Base-by-base conservation (phyloP, 176 grass and related monocot genomes). In the Olyra latifolia region DNA sequence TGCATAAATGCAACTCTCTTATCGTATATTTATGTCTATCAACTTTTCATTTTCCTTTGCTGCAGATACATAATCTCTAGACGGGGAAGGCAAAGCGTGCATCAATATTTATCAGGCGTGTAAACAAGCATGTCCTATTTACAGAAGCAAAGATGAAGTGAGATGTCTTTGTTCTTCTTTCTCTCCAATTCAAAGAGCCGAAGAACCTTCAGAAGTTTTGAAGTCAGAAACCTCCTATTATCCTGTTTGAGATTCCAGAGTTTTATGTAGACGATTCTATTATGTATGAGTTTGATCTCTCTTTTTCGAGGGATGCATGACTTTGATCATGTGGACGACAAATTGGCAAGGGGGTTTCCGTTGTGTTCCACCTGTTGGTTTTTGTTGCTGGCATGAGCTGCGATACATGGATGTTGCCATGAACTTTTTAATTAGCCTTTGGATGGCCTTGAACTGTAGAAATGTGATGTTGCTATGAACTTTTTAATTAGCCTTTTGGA, bases 141-240 rank as follows among this genome's bases (percentile, higher is more conserved):
- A 90, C 88, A 0, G 85, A 93, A 72, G 85, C 91, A 65, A 93
- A 93, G 74, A 93, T 93, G 88, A 93, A 88, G 60, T 90, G 75
- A 88, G 30, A 84, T 10, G 4, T 0, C 7, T 2, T 16, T 6
- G 66, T 28, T 27, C 39, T 43, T 1, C 46, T 29, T 24, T 27
- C 7, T 46, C 1, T 11, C 10, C 28, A 28, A 9, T 41, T 14
- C 28, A 16, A 59, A 30, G 15, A 13, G 1, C 11, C 5, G 15
- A 77, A 46, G 59, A 48, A 13, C 27, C 16, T 12, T 11, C 41
- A 10, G 7, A 42, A 5, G 2, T 75, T 30, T 64, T 66, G n/a
- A 1, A 14, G 17, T 4, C 22, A 42, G 44, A 64, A 82, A 35
- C 20, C 7, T 58, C 9, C 22, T 41, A 38, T 39, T 77, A 4